phyloP scores from a whole-genome alignment of 2,329 filamentous ascomycete species.

The Aspergillus hiratsukae region DNA sequence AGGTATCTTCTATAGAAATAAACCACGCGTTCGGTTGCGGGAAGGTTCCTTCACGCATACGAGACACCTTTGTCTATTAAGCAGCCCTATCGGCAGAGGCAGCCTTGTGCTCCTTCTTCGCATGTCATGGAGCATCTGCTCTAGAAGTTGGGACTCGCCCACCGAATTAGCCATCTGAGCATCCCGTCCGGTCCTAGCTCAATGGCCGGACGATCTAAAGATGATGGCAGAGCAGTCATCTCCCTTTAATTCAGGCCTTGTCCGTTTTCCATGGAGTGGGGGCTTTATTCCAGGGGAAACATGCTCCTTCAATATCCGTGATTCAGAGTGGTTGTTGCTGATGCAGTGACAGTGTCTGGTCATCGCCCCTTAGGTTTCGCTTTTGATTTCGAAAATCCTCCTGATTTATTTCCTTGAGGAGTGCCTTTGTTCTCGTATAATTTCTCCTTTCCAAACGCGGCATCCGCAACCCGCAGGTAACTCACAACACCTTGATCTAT shows the following conservation, averaged over 20 bases:
- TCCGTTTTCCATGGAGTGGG: slow-evolving; percentile 17
- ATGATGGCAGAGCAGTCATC: slow-evolving; percentile 41
- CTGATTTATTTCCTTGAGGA: slow-evolving; percentile 26
- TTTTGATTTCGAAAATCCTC: slow-evolving; percentile 24
- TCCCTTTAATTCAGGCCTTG: slow-evolving; percentile 23
- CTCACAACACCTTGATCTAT: slow-evolving; percentile 89
- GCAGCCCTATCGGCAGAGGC: neutral
- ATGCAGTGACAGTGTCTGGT: slow-evolving; percentile 3
- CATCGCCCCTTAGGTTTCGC: slow-evolving; percentile 30
- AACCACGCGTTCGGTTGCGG: neutral
- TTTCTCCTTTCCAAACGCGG: slow-evolving; percentile 70
- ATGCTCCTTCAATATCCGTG: slow-evolving; percentile 6
- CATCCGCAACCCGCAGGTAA: slow-evolving; percentile 76
- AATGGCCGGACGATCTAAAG: slow-evolving; percentile 46
- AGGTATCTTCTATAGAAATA: neutral
- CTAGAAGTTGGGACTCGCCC: neutral
- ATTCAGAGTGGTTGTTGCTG: neutral
- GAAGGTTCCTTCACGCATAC: neutral
- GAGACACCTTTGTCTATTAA: neutral
- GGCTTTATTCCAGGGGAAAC: slow-evolving; percentile 29
- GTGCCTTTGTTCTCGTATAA: slow-evolving; percentile 53
- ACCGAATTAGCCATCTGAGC: slow-evolving; percentile 29
- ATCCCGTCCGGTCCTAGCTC: slow-evolving; percentile 29
- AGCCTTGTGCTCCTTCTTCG: neutral
- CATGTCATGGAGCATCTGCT: neutral